Base-by-base conservation (phyloP, 768 basidiomycete genomes). In the Kwoniella mangroviensis region DNA sequence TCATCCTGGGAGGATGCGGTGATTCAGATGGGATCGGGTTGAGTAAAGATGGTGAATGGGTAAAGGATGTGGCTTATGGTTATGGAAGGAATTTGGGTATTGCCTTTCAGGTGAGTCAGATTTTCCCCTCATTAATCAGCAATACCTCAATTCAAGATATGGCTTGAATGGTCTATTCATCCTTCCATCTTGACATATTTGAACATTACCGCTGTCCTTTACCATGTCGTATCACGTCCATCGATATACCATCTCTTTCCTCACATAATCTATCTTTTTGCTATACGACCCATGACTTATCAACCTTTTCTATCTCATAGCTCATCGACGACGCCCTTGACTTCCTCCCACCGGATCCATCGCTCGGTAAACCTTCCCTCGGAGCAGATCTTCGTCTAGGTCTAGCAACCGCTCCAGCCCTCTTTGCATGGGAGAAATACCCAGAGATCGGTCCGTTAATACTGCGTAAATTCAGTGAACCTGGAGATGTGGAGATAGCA, bases 271-370 rank as follows among this genome's bases (percentile, higher is more conserved):
- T 28, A 28, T 34, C 34, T 34, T 34, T 34, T 3, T 6, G 34
- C 34, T 34, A 7, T 0, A 7, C 6, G 0, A 34, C 34, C 1
- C 6, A 34, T 34, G 34, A 7, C 34, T 34, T 0, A 34, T 7
- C 34, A 34, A 6, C 34, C 34, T 34, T 34, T 0, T 34, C 6
- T 34, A n/a, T 7, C 6, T 34, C 6, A 34, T 76, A 96, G 94
- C 90, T 99, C 11, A 91, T 98, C 58, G 97, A 99, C 81, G 97
- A 99, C 79, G 88, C 94, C 43, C 85, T 99, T 3, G 97, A 98
- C 84, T 98, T 93, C 79, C 91, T 94, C 59, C 89, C 91, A 0
- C 90, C 90, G 12, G 87, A 88, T 5, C 83, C 85, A 0, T 85
- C 90, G 0, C 88, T 98, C 13, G 96, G 96, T 43, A 98, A 98